These are phyloP conservation scores for Pyrrhoderma lamaoense DNA, from an alignment of 1,284 basidiomycete species.

Conservation along the genomic window DNA sequence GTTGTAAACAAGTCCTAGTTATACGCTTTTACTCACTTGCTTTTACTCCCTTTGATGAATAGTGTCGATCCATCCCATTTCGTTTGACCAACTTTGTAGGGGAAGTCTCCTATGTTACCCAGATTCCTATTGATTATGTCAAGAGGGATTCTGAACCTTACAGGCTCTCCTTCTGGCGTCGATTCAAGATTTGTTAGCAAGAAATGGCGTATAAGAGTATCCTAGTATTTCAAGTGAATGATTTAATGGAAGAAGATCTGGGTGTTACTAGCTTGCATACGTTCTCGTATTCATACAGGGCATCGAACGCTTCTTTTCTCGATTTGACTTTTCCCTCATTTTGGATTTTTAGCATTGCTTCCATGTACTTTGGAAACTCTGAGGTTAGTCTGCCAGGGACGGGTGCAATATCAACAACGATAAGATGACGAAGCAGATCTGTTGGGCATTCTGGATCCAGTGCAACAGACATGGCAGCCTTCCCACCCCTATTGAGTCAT, in stretches of 20 bases:
- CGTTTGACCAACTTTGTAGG: slow-evolving; percentile 51
- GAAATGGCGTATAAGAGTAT: slow-evolving; percentile 66
- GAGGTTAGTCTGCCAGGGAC: slow-evolving; percentile 50
- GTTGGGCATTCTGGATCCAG: slow-evolving; percentile 45
- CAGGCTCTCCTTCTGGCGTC: slow-evolving; percentile 29
- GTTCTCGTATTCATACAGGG: slow-evolving; percentile 56
- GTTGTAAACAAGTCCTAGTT: neutral
- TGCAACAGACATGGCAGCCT: slow-evolving; percentile 77
- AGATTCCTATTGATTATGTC: slow-evolving; percentile 57
- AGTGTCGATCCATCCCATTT: slow-evolving; percentile 58
- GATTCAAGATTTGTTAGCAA: slow-evolving; percentile 72
- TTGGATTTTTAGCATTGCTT: slow-evolving; percentile 67
- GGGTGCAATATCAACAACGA: slow-evolving; percentile 80
- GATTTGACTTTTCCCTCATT: slow-evolving; percentile 38
- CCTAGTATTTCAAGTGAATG: slow-evolving; percentile 36
- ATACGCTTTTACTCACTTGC: slow-evolving; percentile 42
- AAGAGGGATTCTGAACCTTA: slow-evolving; percentile 69
- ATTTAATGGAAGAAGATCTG: too few relatives aligned
- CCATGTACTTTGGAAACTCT: slow-evolving; percentile 61
- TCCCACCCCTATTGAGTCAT: slow-evolving; percentile 65
- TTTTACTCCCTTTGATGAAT: slow-evolving; percentile 75
- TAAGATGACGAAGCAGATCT: slow-evolving; percentile 50
- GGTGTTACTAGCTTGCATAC: slow-evolving; percentile 27
- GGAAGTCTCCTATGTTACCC: slow-evolving; percentile 67
- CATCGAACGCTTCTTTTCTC: slow-evolving; percentile 57